These are phyloP conservation scores for Phlebiopsis gigantea DNA, from an alignment of 768 basidiomycete genomes.

Conservation along the genomic window DNA sequence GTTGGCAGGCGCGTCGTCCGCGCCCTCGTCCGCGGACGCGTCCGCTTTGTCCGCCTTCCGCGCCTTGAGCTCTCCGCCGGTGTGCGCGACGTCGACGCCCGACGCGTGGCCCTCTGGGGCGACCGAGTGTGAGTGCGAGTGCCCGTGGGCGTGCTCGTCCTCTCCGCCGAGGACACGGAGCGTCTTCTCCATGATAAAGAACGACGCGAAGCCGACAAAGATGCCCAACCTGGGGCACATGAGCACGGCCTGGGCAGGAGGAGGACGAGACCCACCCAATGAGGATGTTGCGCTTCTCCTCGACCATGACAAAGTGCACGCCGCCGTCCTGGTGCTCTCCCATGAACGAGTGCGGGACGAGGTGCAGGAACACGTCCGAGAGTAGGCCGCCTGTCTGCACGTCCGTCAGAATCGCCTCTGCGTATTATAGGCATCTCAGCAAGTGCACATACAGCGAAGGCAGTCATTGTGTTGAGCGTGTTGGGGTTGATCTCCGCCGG, in stretches of 20 bases:
- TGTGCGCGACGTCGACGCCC: slow-evolving; percentile 32
- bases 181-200: slow-evolving; percentile 93
- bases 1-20: slow-evolving; percentile 23
- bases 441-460: slow-evolving; percentile 66
- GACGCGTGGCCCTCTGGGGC: slow-evolving; percentile 44
- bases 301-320: slow-evolving; percentile 77
- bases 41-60: slow-evolving; percentile 31
- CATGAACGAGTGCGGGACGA: slow-evolving; percentile 89
- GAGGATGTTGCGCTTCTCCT: slow-evolving; percentile 87
- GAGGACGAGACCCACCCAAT: slow-evolving; percentile 57
- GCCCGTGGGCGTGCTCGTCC: slow-evolving; percentile 44
- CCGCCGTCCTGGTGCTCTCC: slow-evolving; percentile 75
- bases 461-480: slow-evolving; percentile 91
- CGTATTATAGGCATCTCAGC: background rate
- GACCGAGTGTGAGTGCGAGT: slow-evolving; percentile 58
- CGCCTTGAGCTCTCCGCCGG: slow-evolving; percentile 45
- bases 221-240: slow-evolving; percentile 56
- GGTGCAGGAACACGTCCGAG: slow-evolving; percentile 89
- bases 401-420: slow-evolving; percentile 7
- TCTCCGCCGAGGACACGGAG: slow-evolving; percentile 73
- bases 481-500: slow-evolving; percentile 80
- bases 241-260: background rate
- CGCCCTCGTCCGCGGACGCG: slow-evolving; percentile 7
- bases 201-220: slow-evolving; percentile 82
- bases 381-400: slow-evolving; percentile 80